Evolutionary conservation across 192 early-diverging fungal species (phyloP), one percentile per base, ranked within the genome.

Genomic region (Obelidium mucronatum): DNA sequence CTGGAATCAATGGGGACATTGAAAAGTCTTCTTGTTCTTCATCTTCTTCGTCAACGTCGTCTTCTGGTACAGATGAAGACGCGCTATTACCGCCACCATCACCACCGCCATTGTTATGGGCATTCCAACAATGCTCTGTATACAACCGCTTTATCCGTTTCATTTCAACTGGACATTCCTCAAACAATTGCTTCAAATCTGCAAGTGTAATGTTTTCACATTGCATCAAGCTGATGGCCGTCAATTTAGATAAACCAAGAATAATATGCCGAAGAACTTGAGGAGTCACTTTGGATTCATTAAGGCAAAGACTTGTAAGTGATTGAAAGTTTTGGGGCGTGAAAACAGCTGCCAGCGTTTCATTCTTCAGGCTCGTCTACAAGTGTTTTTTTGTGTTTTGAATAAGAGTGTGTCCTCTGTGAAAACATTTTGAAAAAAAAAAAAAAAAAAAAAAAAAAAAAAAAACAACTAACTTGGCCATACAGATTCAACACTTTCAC

Each of bases 401-500:
- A 42, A 26, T 52, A 39, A 24, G 17, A 39, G 22, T 8, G 22
- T 28, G 58, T 60, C 15, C 8, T 71, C 76, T n/a, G n/a, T n/a
- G n/a, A n/a, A n/a, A n/a, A n/a, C n/a, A n/a, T n/a, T n/a, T n/a
- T n/a, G n/a, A n/a, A n/a, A n/a, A 0, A 60, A 60, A 30, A 22
- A 1, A n/a, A n/a, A n/a, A n/a, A 40, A 2, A 8, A 53, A 69
- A 44, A 52, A 69, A 8, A n/a, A 72, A 37, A 28, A 55, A 72
- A 72, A 39, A 3, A 83, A 40, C 31, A 17, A 37, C 40, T 34
- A 69, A 76, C 62, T 67, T 88, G 86, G 17, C 82, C 83, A 78
- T 78, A 88, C 30, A 88, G 76, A 74, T 88, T 82, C 39, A 88
- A 64, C 5, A 79, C 73, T 58, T 75, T 39, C 19, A 88, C 75